Evolutionary conservation across 345 rosid species (phyloP), one percentile per base, ranked within the genome.

Genomic region (Salix dunnii): DNA sequence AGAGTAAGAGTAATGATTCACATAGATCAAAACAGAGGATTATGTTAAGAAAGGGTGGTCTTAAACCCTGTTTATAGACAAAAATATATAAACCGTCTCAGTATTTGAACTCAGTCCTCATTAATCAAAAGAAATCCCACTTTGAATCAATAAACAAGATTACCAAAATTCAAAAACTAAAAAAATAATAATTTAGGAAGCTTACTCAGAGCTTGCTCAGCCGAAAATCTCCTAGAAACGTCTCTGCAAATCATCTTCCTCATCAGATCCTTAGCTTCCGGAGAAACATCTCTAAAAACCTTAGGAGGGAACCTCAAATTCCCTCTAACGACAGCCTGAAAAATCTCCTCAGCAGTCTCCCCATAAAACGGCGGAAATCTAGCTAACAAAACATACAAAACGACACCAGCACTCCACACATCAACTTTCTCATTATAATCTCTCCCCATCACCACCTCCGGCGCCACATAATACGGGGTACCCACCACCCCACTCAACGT

Each of bases 371-470:
- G 81, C 18, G 81, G 81, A 35, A 81, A 14, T 27, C 84, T 79
- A 4, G 84, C 69, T 43, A 81, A 71, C 84, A 81, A 77, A 31
- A 78, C 81, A 21, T 81, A 77, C 78, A 81, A 46, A 31, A 81
- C 84, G 38, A 81, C 81, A 2, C 84, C 84, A 6, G 76, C 84
- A 27, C 84, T 81, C 84, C 84, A 81, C 40, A 77, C 78, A 58
- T 81, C 84, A 0, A 46, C 75, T 43, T 81, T 81, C 81, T 81
- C 84, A 14, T 66, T 67, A 48, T 81, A 81, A 9, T 81, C 84
- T 30, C 81, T 77, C 25, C 84, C 84, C 63, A 65, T 16, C 62
- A 81, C 62, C 21, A 81, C 81, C 78, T 81, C 84, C 28, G 81
- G 81, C 53, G 84, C 84, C 14, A 71, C 81, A 25, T 81, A 81